Base-by-base conservation (phyloP, 2,329 filamentous ascomycete genomes). In the Alternaria ventricosa region DNA sequence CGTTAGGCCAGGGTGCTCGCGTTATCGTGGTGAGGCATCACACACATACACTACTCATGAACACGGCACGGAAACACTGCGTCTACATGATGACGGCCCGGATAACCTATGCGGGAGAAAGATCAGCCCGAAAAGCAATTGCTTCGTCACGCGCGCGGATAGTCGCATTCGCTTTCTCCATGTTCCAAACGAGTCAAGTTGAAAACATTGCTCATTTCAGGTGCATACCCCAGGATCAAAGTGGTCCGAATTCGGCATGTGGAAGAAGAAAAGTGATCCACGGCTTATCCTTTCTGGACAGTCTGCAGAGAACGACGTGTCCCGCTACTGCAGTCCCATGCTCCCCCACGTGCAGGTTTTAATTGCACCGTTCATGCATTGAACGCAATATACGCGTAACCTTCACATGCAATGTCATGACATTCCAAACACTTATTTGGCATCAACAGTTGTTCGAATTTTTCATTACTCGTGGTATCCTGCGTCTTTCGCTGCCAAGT, bases 401-500 rank as follows among this genome's bases (percentile, higher is more conserved):
- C 20, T 49, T 64, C 54, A 64, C 43, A 46, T 62, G 44, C 33
- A 33, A 43, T 45, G 36, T 65, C 49, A 25, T 43, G 23, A 50
- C 43, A 15, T 18, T 25, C 45, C 33, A 27, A 23, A 56, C 20
- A 22, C 18, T 12, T 13, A 18, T 25, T 41, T 55, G 43, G 49
- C 50, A 51, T 50, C 23, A 41, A 55, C 25, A 60, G 44, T 45
- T 54, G 55, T 56, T 64, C 44, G 25, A 64, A 58, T 56, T 63
- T 51, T 64, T 68, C 54, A 68, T 67, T 64, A 65, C 59, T 68
- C 55, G 55, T 69, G 60, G 58, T 62, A 65, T 66, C 59, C 46
- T 65, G 30, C 46, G 54, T 51, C 53, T 59, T 27, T 43, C n/a
- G 33, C 22, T 15, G 18, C 27, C 20, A 28, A 28, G 7, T 36